phyloP scores from a whole-genome alignment of 345 rosid genomes.

The Eucalyptus paniculata region DNA sequence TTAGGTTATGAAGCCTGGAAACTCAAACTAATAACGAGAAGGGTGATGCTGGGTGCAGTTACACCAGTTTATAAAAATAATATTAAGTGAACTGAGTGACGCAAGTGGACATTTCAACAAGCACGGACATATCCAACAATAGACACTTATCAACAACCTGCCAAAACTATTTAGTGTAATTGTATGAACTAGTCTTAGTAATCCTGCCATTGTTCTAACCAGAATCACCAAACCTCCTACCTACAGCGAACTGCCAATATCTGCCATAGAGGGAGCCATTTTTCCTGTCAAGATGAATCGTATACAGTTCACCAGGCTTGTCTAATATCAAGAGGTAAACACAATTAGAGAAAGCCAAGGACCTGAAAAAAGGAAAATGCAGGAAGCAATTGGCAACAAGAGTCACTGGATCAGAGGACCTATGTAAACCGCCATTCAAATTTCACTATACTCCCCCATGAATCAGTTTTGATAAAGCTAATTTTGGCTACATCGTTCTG shows the following conservation, averaged over 20 bases:
- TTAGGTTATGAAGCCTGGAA: neutral
- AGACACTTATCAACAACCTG: neutral
- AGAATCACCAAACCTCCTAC: neutral
- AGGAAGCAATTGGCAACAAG: neutral
- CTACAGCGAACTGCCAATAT: neutral
- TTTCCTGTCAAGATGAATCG: neutral
- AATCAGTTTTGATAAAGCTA: neutral
- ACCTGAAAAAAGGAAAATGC: neutral
- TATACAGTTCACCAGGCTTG: neutral
- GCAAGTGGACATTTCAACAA: neutral
- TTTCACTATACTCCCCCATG: neutral
- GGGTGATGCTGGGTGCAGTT: neutral
- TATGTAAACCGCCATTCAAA: neutral
- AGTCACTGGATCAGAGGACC: neutral
- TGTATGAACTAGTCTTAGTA: neutral
- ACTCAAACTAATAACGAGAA: neutral
- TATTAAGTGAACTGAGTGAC: neutral
- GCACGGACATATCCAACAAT: neutral
- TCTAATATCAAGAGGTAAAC: neutral
- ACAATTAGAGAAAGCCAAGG: neutral
- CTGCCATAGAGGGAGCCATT: neutral
- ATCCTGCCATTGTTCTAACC: neutral
- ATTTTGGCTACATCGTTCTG: neutral
- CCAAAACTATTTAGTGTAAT: neutral
- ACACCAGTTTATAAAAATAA: neutral